Evolutionary conservation across 169 alveolate genomes (phyloP).

Genomic region (Plasmodium reichenowi): DNA sequence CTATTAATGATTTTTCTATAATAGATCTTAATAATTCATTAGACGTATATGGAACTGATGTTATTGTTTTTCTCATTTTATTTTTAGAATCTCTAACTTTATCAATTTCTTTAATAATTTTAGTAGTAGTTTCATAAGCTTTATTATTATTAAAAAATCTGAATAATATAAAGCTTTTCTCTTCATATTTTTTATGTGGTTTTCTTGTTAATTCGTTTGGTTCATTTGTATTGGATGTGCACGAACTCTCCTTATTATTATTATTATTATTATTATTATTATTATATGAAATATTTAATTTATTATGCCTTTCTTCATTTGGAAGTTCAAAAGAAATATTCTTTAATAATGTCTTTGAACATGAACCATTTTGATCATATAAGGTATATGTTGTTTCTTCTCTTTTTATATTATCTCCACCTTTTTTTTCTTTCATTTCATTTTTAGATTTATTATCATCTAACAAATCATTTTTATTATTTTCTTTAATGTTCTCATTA

Average conservation of each 20-base stretch:
- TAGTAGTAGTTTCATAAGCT: conserved; percentile 74
- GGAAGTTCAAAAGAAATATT: conserved; percentile 22
- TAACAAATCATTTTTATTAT: not conserved
- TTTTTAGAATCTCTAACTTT: conserved; percentile 58
- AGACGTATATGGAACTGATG: conserved; percentile 74
- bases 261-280: not conserved
- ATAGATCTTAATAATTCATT: conserved; percentile 63
- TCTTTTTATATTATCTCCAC: conserved; percentile 7
- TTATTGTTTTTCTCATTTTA: conserved; percentile 64
- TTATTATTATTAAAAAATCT: conserved; percentile 71
- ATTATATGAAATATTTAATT: not conserved
- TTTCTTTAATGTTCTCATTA: not conserved
- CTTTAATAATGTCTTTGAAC: not conserved
- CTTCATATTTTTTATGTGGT: conserved; percentile 59
- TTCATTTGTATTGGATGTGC: not conserved
- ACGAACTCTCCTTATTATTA: not conserved
- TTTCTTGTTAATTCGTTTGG: conserved; percentile 29
- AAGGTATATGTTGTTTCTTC: conserved; percentile 9
- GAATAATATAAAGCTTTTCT: conserved; percentile 59
- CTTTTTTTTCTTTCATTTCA: not conserved
- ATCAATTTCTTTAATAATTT: conserved; percentile 71
- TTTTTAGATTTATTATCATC: not conserved
- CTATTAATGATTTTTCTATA: conserved; percentile 54
- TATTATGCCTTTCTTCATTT: not conserved
- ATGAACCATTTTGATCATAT: not conserved